Conservation (phyloP, 345 rosid species). For the Geranium brycei region DNA sequence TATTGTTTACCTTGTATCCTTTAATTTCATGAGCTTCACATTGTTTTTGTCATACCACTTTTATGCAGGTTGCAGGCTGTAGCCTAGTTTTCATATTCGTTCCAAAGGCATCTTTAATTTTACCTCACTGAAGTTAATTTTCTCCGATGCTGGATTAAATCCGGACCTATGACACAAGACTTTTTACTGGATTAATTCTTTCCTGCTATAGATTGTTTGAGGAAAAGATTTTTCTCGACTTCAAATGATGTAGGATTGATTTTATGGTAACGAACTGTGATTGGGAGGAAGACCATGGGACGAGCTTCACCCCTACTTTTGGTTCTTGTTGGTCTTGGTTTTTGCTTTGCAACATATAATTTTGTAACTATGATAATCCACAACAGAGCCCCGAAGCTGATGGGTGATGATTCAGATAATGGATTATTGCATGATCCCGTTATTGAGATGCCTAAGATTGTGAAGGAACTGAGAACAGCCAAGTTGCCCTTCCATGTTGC, state of each 20-base stretch:
- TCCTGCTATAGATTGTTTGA: too few relatives aligned
- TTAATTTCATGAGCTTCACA: too few relatives aligned
- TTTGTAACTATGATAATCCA: conserved; percentile 39
- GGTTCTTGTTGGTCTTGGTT: conserved; percentile 49
- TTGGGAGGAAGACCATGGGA: conserved; percentile 33
- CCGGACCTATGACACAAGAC: too few relatives aligned
- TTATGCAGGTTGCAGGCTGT: too few relatives aligned
- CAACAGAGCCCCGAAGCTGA: conserved; percentile 30
- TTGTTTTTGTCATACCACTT: too few relatives aligned
- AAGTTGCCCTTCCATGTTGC: conserved; percentile 62
- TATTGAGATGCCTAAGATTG: conserved; percentile 45
- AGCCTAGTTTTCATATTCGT: too few relatives aligned
- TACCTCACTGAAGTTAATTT: too few relatives aligned
- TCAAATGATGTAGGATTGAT: neutral
- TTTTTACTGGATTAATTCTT: too few relatives aligned
- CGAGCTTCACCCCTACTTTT: conserved; percentile 48
- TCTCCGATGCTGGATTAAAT: too few relatives aligned
- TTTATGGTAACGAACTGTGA: conserved; percentile 12
- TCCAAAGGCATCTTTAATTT: too few relatives aligned
- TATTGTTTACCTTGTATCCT: too few relatives aligned
- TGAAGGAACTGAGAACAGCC: conserved; percentile 25
- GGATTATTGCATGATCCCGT: conserved; percentile 48
- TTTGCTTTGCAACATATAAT: conserved; percentile 69
- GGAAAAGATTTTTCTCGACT: too few relatives aligned
- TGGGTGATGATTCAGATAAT: conserved; percentile 18